phyloP scores from a whole-genome alignment of 768 basidiomycete species.

The Antrodiella citrinella region DNA sequence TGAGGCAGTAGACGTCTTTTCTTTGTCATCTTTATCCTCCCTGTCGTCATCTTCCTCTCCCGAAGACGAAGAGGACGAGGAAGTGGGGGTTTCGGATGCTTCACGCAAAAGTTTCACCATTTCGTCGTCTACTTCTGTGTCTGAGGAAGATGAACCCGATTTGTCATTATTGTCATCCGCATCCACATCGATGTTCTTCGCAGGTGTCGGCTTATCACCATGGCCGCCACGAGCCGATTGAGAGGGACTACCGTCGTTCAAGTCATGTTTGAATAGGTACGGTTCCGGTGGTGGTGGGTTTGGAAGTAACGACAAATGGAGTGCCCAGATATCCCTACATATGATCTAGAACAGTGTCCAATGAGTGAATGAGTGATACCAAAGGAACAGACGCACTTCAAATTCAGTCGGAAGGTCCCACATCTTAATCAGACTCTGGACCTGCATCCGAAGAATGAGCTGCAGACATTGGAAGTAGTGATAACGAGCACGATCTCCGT shows the following conservation, averaged over 20 bases:
- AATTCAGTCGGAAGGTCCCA: slow-evolving; percentile 79
- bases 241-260: neutral
- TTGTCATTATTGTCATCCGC: neutral
- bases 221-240: neutral
- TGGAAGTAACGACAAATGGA: slow-evolving; percentile 58
- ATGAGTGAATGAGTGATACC: slow-evolving; percentile 1
- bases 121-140: neutral
- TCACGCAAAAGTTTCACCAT: neutral
- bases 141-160: neutral
- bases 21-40: slow-evolving; percentile 24
- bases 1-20: slow-evolving; percentile 1
- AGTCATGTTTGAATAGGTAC: slow-evolving; percentile 36
- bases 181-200: neutral
- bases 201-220: neutral
- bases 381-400: slow-evolving; percentile 44
- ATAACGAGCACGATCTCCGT: slow-evolving; percentile 69
- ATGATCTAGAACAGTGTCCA: slow-evolving; percentile 36
- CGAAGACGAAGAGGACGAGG: slow-evolving; percentile 13
- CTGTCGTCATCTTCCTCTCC: slow-evolving; percentile 22
- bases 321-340: slow-evolving; percentile 76
- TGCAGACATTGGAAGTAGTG: slow-evolving; percentile 84
- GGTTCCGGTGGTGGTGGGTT: slow-evolving; percentile 57
- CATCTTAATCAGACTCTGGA: slow-evolving; percentile 43
- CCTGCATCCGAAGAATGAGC: slow-evolving; percentile 70
- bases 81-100: neutral